Percentiles rank a stretch among this genome's conserved stretches.
Conservation (phyloP, 1,284 basidiomycete genomes). For the Austropuccinia psidii region DNA sequence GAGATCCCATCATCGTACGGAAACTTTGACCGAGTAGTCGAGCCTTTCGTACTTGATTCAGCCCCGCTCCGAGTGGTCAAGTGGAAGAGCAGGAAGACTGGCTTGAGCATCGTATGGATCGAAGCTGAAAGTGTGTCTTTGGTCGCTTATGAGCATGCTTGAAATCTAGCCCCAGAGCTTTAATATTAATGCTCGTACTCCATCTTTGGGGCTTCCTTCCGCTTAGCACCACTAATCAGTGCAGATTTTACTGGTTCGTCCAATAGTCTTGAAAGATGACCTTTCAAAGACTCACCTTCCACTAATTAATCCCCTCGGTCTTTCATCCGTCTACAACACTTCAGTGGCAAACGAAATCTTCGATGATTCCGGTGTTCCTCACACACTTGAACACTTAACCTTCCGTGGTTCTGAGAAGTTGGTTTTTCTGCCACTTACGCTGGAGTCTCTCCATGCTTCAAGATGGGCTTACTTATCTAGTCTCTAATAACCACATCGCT, state of each 20-base stretch:
- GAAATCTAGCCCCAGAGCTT: too few species aligned
- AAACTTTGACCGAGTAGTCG: not conserved
- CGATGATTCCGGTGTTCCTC: conserved; percentile 83
- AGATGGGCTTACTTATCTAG: too few species aligned
- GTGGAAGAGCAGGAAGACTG: not conserved
- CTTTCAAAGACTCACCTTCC: conserved; percentile 56
- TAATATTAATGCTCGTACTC: too few species aligned
- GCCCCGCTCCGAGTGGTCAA: not conserved
- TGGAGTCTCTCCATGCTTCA: too few species aligned
- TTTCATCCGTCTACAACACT: too few species aligned
- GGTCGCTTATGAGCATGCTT: too few species aligned
- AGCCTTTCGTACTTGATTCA: not conserved
- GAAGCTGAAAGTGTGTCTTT: not conserved
- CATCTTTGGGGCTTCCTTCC: too few species aligned
- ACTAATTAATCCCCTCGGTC: too few species aligned
- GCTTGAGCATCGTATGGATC: not conserved
- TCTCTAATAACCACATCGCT: too few species aligned
- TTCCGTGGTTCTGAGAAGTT: conserved; percentile 87
- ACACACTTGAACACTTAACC: conserved; percentile 84
- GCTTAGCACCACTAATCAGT: conserved; percentile 72
- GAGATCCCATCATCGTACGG: not conserved
- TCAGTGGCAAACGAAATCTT: conserved; percentile 57
- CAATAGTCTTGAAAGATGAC: too few species aligned
- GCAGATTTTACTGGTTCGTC: conserved; percentile 74
- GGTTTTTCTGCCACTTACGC: conserved; percentile 42